Base-by-base conservation (phyloP, 805 yeast species). In the Cyberlindnera lachancei region DNA sequence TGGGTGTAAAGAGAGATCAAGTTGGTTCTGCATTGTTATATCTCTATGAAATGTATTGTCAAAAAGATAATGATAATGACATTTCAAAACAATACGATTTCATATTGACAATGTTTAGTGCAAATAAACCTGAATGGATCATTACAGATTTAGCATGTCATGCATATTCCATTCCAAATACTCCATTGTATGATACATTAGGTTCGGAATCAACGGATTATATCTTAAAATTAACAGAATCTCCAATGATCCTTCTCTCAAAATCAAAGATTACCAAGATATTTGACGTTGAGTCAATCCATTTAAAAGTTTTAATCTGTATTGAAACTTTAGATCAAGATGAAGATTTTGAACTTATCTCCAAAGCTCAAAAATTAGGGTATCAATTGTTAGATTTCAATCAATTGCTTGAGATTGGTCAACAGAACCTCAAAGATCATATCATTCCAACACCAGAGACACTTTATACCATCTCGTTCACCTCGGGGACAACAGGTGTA, bases 401-500 rank as follows among this genome's bases (percentile, higher is more conserved):
- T 36, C 41, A 56, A 43, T 55, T 70, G 7, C 61, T 63, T 31
- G 42, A 50, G 4, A 37, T 69, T 36, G 74, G 70, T 31, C 47
- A 42, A 39, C 52, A 66, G 36, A 60, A 70, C 28, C 66, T 71
- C 31, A 46, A 53, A 30, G 57, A 66, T 25, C 46, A 53, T 37
- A 47, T 53, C 25, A 71, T 72, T 10, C 81, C 85, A 17, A 58
- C 53, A 2, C 70, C 76, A 1, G 66, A 70, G 12, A 66, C 70
- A 16, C 29, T 69, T 14, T 75, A 73, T 50, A 76, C 87, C 13
- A 70, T 80, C 29, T 73, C 79, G 7, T 79, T 79, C 52, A 80
- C 88, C 3, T 75, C 84, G 0, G 88, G 88, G 20, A 79, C 88
- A 3, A 79, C 87, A 1, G 86, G 86, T 13, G 55, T 67, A 13